A percentile compares a stretch with the other conserved stretches of the same genome.
phyloP scores from a whole-genome alignment of 441 rosid genomes.

The Croton setiger region DNA sequence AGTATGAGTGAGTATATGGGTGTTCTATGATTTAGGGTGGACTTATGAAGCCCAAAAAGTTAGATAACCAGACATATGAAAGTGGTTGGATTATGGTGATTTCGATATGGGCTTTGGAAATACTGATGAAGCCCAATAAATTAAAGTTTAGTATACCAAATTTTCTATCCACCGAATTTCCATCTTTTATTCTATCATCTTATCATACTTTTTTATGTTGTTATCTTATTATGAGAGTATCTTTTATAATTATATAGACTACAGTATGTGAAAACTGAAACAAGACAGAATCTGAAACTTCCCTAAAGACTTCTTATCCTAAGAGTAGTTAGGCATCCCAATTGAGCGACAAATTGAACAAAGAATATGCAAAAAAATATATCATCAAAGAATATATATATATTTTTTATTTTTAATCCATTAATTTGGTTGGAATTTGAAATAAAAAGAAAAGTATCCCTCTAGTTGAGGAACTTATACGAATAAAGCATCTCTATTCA shows the following conservation, averaged over 20 bases:
- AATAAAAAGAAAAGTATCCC: conserved; percentile 5
- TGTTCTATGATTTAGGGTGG: no score
- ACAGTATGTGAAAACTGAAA: background rate
- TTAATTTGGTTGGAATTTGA: background rate
- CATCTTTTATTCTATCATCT: no score
- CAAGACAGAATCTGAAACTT: background rate
- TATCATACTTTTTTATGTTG: no score
- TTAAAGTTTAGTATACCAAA: no score
- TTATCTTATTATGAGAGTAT: background rate
- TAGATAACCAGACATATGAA: no score
- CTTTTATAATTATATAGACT: background rate
- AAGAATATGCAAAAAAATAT: conserved; percentile 17
- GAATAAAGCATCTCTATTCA: background rate
- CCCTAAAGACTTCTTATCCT: no score
- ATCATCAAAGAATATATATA: conserved; percentile 11
- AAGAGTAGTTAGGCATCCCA: background rate
- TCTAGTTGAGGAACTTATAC: conserved; percentile 8
- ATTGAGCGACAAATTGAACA: conserved; percentile 21
- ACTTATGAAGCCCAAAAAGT: no score
- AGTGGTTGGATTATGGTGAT: no score
- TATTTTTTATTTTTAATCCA: conserved; percentile 2
- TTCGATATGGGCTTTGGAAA: no score
- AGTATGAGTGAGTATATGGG: no score
- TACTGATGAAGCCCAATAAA: no score
- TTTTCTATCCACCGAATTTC: no score